These are phyloP conservation scores for Colletotrichum tofieldiae DNA, from an alignment of 2,329 filamentous ascomycete genomes.

Conservation along the genomic window DNA sequence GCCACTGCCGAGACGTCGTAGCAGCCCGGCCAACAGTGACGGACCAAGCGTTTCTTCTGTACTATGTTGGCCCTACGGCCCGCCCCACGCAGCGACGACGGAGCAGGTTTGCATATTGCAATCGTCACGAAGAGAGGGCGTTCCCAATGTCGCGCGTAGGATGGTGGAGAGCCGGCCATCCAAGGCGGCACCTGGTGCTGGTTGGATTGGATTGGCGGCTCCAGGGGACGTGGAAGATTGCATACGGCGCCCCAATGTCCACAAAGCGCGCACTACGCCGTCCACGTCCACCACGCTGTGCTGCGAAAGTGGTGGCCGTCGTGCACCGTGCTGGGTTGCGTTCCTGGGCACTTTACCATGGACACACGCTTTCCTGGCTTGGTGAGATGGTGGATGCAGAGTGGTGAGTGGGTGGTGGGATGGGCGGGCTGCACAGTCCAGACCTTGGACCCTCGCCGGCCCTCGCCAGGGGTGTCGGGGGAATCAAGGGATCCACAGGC, in stretches of 20 bases:
- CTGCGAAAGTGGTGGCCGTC: background rate
- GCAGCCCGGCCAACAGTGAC: background rate
- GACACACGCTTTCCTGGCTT: background rate
- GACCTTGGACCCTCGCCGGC: conserved; percentile 15
- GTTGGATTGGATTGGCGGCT: background rate
- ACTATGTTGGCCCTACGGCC: background rate
- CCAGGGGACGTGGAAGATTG: background rate
- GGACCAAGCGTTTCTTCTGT: background rate
- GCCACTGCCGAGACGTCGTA: conserved; percentile 2
- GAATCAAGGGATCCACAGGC: conserved; percentile 41
- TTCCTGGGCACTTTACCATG: background rate
- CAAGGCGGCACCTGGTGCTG: background rate
- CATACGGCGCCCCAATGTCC: conserved; percentile 11
- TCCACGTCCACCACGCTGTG: background rate
- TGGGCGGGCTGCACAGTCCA: conserved; percentile 10
- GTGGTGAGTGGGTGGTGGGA: background rate
- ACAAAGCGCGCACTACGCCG: background rate
- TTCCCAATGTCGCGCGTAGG: background rate
- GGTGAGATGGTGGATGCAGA: background rate
- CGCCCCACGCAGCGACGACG: background rate
- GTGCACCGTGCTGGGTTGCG: background rate
- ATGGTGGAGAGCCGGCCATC: conserved; percentile 2
- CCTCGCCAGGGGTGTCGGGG: conserved; percentile 39
- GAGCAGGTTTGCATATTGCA: background rate
- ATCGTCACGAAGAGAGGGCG: background rate